These are phyloP conservation scores for Aspergillus viridinutans DNA, from an alignment of 2,329 filamentous ascomycete species.

Conservation along the genomic window DNA sequence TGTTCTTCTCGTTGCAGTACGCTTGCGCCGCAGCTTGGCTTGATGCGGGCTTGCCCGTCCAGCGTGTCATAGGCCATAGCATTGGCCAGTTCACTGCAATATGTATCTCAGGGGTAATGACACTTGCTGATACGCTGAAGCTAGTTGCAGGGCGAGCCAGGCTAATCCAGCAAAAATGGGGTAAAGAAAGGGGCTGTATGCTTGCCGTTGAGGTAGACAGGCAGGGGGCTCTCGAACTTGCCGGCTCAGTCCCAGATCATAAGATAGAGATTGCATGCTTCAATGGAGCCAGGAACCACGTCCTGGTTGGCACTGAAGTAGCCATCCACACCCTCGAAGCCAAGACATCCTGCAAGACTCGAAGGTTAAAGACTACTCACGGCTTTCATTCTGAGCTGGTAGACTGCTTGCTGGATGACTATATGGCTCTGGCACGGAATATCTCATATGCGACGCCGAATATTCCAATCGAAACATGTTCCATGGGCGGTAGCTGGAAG, in stretches of 20 bases:
- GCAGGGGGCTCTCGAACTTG: neutral
- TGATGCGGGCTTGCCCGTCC: constrained; percentile 30
- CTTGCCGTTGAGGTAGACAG: constrained; percentile 30
- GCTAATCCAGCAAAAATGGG: constrained; percentile 30
- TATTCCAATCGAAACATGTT: constrained; percentile 25
- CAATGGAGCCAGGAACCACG: constrained; percentile 43
- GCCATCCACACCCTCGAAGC: constrained; percentile 27
- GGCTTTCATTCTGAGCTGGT: constrained; percentile 47
- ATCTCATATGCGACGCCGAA: constrained; percentile 29
- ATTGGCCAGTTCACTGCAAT: constrained; percentile 38
- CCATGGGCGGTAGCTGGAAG: constrained; percentile 1
- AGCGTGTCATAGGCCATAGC: constrained; percentile 35
- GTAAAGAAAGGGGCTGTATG: constrained; percentile 31
- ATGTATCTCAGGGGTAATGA: constrained; percentile 27
- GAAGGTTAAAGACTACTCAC: constrained; percentile 44
- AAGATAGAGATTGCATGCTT: constrained; percentile 43
- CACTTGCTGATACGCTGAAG: constrained; percentile 26
- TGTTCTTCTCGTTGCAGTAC: constrained; percentile 38
- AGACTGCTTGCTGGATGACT: constrained; percentile 27
- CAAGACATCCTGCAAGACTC: constrained; percentile 20
- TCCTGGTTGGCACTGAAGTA: constrained; percentile 35
- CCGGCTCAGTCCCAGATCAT: neutral
- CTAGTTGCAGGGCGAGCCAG: constrained; percentile 25
- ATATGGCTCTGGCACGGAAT: constrained; percentile 21
- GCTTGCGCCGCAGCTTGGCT: constrained; percentile 37